Conservation (phyloP, 805 yeast genomes). For the Candida broadrunensis region DNA sequence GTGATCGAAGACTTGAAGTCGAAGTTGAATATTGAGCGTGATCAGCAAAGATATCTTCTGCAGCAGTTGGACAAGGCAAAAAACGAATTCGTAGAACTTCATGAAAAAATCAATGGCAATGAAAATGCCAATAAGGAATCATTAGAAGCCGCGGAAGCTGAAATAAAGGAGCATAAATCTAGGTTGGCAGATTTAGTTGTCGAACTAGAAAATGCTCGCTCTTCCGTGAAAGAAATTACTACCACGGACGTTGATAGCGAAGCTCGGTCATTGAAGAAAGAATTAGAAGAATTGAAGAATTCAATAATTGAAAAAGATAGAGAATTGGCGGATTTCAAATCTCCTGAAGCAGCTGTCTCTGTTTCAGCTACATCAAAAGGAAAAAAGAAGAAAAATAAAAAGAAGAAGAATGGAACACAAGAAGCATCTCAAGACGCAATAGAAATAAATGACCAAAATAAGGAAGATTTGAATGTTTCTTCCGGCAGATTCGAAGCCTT, state of each 20-base stretch:
- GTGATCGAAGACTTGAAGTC: slow-evolving; percentile 4
- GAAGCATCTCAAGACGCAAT: neutral
- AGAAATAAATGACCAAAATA: slow-evolving; percentile 7
- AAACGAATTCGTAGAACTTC: neutral
- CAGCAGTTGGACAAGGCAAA: neutral
- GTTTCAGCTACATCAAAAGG: slow-evolving; percentile 1
- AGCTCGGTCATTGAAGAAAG: slow-evolving; percentile 20
- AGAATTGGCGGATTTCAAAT: slow-evolving; percentile 5
- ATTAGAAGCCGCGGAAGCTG: slow-evolving; percentile 2
- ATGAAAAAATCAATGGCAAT: slow-evolving; percentile 3
- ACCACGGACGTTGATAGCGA: slow-evolving; percentile 16
- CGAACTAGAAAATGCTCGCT: neutral
- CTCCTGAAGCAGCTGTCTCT: neutral
- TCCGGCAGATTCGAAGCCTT: slow-evolving; percentile 11
- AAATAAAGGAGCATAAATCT: neutral
- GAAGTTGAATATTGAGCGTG: too few species aligned
- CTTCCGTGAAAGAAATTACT: slow-evolving; percentile 1
- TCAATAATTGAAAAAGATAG: slow-evolving; percentile 12
- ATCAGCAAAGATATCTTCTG: neutral
- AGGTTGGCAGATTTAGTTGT: slow-evolving; percentile 1
- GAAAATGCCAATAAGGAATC: slow-evolving; percentile 12
- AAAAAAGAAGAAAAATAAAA: slow-evolving; percentile 12
- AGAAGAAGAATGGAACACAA: slow-evolving; percentile 7
- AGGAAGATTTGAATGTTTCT: slow-evolving; percentile 1
- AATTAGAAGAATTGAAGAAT: slow-evolving; percentile 10